Percentiles rank a stretch among this genome's conserved stretches.
Conservation (phyloP, 352 stramenopile genomes). For the Globisporangium barbulae region DNA sequence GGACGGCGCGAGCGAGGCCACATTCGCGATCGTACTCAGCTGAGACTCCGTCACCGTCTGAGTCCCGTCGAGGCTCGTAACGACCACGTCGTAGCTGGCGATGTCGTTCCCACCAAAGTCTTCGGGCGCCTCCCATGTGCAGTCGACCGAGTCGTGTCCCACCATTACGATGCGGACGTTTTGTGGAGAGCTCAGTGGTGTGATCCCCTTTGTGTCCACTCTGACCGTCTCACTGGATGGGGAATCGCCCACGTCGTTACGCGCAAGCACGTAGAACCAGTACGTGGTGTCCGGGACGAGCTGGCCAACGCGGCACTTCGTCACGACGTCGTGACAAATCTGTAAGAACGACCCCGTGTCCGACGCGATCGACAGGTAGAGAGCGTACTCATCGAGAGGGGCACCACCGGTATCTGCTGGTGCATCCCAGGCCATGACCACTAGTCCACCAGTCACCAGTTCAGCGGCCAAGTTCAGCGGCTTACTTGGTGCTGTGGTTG, state of each 20-base stretch:
- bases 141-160: constrained; percentile 24
- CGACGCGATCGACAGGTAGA: constrained; percentile 25
- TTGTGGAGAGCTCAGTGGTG: constrained; percentile 26
- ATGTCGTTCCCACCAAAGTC: constrained; percentile 41
- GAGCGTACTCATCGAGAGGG: constrained; percentile 30
- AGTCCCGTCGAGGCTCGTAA: constrained; percentile 13
- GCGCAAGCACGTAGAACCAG: constrained; percentile 34
- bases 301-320: constrained; percentile 23
- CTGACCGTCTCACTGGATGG: constrained; percentile 14
- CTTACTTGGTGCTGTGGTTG: constrained; percentile 26
- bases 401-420: constrained; percentile 45
- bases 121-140: constrained; percentile 28
- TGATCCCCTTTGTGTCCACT: constrained; percentile 26
- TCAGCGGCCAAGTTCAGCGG: constrained; percentile 22
- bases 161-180: constrained; percentile 31
- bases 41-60: not conserved
- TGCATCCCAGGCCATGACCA: constrained; percentile 34
- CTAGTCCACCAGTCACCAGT: constrained; percentile 30
- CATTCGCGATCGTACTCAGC: not conserved
- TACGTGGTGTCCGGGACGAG: constrained; percentile 36
- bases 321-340: constrained; percentile 22
- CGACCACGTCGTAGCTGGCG: constrained; percentile 26
- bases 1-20: constrained; percentile 12
- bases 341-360: constrained; percentile 19
- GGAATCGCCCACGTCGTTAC: constrained; percentile 39